Percentiles rank a stretch among this genome's conserved stretches.
These are phyloP conservation scores for Carpinus viminea DNA, from an alignment of 306 rosid genomes.

Conservation along the genomic window DNA sequence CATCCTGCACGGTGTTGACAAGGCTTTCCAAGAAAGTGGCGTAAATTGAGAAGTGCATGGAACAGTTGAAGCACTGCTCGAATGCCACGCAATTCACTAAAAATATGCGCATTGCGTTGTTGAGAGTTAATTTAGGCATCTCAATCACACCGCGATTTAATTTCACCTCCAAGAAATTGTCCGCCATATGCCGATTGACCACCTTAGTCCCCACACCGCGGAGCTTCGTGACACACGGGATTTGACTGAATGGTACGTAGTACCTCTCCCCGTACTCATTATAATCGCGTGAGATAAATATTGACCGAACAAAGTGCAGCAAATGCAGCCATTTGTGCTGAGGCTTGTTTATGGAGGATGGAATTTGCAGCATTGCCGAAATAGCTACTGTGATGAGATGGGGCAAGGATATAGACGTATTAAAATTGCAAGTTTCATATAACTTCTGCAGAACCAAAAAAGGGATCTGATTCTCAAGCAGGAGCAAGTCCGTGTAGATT, in stretches of 20 bases:
- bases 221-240: slow-evolving; percentile 67
- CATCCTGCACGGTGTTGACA: slow-evolving; percentile 55
- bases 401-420: slow-evolving; percentile 16
- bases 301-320: slow-evolving; percentile 56
- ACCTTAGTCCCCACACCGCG: slow-evolving; percentile 52
- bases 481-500: slow-evolving; percentile 54
- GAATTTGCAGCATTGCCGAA: no score
- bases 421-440: slow-evolving; percentile 29
- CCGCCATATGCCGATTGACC: slow-evolving; percentile 16
- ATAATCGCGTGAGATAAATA: slow-evolving; percentile 26
- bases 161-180: slow-evolving; percentile 40
- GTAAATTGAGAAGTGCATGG: slow-evolving; percentile 54
- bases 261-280: slow-evolving; percentile 9
- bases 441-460: slow-evolving; percentile 46
- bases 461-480: slow-evolving; percentile 79
- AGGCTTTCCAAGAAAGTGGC: slow-evolving; percentile 60
- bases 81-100: slow-evolving; percentile 64
- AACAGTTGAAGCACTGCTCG: slow-evolving; percentile 53
- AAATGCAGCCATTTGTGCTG: slow-evolving; percentile 14
- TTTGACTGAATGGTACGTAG: slow-evolving; percentile 46
- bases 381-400: no score
- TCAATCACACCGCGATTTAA: slow-evolving; percentile 51
- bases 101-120: slow-evolving; percentile 63
- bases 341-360: no score
- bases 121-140: slow-evolving; percentile 59